Base-by-base conservation (phyloP, 2,329 filamentous ascomycete genomes). In the Sporothrix humicola region DNA sequence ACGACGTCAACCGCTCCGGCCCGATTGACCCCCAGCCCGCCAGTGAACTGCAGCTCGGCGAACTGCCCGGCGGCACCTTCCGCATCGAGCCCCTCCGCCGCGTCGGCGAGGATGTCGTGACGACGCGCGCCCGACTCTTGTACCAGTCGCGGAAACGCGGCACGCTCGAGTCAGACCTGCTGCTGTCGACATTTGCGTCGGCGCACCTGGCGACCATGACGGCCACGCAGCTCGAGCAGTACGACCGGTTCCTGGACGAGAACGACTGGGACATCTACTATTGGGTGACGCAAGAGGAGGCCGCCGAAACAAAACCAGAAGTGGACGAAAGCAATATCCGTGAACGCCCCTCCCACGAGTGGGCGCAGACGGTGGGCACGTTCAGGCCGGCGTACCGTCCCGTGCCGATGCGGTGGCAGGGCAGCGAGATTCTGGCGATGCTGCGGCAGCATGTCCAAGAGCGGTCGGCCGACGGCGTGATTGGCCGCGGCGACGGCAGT, bases 241-340 rank as follows among this genome's bases (percentile, higher is more conserved):
- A 96, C 85, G 95, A 98, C 82, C 85, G 88, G 42, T 97, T 99
- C 85, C 90, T 99, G 73, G 96, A 99, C 83, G 96, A 99, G 84
- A 99, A 99, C 83, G 96, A 99, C 85, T 99, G 96, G 96, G 96
- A 99, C 82, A 98, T 99, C 75, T 99, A 99, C 87, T 99, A 99
- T 87, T 99, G 96, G 96, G 94, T 93, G 3, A 99, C 96, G 17
- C 96, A 99, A 83, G 90, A 94, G 72, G 81, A 84, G 76, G 69
- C 42, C 12, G 61, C 52, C 10, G 20, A 17, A 15, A 72, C 79
- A 82, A 75, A 79, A 82, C 37, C 54, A 9, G 58, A 13, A 6
- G 59, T 26, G 4, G 54, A 63, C 2, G 58, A 44, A 26, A 17
- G 15, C n/a, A 69, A 66, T 69, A 78, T 82, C 68, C 65, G 79